Evolutionary conservation across 1,284 basidiomycete species (phyloP), one percentile per base, ranked within the genome.

Genomic region (Veloporphyrellus conicus): DNA sequence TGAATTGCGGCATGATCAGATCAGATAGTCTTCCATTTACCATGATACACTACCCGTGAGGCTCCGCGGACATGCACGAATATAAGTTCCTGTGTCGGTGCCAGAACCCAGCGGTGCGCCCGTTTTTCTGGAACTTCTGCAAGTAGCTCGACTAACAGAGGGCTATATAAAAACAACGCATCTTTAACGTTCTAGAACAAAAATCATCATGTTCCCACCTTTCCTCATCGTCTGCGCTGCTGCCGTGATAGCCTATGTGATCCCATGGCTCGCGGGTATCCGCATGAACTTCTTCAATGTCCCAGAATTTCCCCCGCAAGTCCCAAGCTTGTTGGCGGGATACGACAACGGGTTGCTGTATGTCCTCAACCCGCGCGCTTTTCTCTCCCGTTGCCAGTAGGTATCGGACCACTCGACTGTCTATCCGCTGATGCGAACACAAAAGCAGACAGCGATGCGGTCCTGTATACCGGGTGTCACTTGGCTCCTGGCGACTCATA

Each of bases 311-410:
- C 45, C 42, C 0, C 47, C 47, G 23, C 19, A 29, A 10, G 53
- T 60, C 0, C 50, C 41, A 0, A 60, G 45, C 45, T 16, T 52
- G 0, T 35, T 61, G 1, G 51, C 25, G 0, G 56, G 56, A 4
- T 46, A 60, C 9, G 50, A 49, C 35, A 60, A 53, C 4, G 59
- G 52, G 4, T 4, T 65, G 7, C n/a, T 47, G 4, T 60, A 53
- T 39, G 49, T 29, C 0, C 23, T 57, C 8, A 55, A 52, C 29
- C 61, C 61, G 5, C 25, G 49, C 4, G 44, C 20, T 0, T 62
- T 62, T 41, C 50, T 65, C 11, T 36, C 41, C 2, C 18, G 25
- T 38, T 65, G 59, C 54, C 54, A 52, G 60, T 63, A 49, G 0
- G 60, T 63, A 1, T 15, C 15, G 6, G 8, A 33, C 11, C 7